phyloP scores from a whole-genome alignment of 768 basidiomycete species.

The Lactifluus echinatus region DNA sequence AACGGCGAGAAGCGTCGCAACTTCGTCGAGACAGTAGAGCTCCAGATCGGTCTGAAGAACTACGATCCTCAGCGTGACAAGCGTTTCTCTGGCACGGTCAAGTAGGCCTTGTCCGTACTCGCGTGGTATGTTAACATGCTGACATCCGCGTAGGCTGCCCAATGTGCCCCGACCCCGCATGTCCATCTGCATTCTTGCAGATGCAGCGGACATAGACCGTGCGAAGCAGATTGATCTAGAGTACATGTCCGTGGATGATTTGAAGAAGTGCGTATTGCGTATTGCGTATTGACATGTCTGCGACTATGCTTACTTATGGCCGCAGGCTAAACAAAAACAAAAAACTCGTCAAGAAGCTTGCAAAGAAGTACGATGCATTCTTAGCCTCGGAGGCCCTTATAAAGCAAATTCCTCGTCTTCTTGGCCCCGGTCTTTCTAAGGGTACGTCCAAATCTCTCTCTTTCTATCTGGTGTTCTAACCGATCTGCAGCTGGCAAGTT shows the following conservation, averaged over 20 bases:
- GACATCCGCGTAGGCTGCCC: conserved; percentile 55
- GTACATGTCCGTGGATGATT: conserved; percentile 99
- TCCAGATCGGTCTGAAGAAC: conserved; percentile 97
- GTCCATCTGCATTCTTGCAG: conserved; percentile 99
- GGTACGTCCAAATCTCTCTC: conserved; percentile 37
- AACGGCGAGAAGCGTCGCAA: conserved; percentile 87
- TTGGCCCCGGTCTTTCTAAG: conserved; percentile 99
- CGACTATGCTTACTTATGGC: not conserved
- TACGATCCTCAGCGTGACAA: conserved; percentile 99
- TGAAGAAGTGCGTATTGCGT: conserved; percentile 86
- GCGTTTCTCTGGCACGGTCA: conserved; percentile 99
- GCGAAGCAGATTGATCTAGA: conserved; percentile 97
- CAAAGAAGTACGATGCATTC: conserved; percentile 99
- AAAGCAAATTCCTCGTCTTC: conserved; percentile 99
- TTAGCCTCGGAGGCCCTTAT: conserved; percentile 94
- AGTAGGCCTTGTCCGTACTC: conserved; percentile 42
- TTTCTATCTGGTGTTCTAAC: not conserved
- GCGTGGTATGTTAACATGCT: not conserved
- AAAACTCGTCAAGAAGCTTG: conserved; percentile 99
- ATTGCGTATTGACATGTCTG: not conserved
- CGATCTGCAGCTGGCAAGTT: conserved; percentile 82
- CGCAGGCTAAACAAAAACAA: conserved; percentile 98
- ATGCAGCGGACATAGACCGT: conserved; percentile 97
- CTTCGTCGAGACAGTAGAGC: conserved; percentile 93
- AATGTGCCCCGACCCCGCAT: conserved; percentile 97